Evolutionary conservation across 129 eudicot species (phyloP).

Genomic region (Apium graveolens): DNA sequence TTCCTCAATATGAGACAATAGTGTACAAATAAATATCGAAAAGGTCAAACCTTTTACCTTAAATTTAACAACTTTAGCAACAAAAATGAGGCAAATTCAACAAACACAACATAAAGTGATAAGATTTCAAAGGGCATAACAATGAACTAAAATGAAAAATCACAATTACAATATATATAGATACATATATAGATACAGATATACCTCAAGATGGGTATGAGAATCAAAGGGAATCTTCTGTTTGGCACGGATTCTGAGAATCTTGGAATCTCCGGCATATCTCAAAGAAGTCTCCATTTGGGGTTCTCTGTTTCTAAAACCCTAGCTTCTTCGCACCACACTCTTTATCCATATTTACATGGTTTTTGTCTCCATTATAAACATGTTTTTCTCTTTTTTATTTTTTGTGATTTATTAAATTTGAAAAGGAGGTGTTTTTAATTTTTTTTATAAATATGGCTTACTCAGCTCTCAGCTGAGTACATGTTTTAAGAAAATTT

Average conservation of each 20-base stretch:
- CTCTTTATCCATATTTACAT: neutral
- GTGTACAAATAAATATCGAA: too few relatives aligned
- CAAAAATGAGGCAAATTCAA: neutral
- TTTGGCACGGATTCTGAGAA: slow-evolving; percentile 58
- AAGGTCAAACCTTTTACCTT: too few relatives aligned
- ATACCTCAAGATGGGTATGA: slow-evolving; percentile 52
- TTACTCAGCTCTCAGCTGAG: too few relatives aligned
- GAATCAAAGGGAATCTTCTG: slow-evolving; percentile 44
- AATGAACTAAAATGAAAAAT: neutral
- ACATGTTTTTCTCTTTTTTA: neutral
- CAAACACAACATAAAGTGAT: neutral
- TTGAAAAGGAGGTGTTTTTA: too few relatives aligned
- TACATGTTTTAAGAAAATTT: too few relatives aligned
- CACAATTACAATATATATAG: too few relatives aligned
- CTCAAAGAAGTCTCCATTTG: slow-evolving; percentile 82
- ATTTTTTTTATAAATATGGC: too few relatives aligned
- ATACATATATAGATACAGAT: too few relatives aligned
- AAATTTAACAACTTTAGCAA: neutral
- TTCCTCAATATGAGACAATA: too few relatives aligned
- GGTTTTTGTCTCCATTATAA: too few relatives aligned
- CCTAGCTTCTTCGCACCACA: neutral
- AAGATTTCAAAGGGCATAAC: neutral
- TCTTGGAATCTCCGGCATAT: slow-evolving; percentile 63
- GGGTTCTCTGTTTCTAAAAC: neutral
- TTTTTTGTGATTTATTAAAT: too few relatives aligned